Conservation (phyloP, 2,329 filamentous ascomycete species). For the Aureobasidium subglaciale region DNA sequence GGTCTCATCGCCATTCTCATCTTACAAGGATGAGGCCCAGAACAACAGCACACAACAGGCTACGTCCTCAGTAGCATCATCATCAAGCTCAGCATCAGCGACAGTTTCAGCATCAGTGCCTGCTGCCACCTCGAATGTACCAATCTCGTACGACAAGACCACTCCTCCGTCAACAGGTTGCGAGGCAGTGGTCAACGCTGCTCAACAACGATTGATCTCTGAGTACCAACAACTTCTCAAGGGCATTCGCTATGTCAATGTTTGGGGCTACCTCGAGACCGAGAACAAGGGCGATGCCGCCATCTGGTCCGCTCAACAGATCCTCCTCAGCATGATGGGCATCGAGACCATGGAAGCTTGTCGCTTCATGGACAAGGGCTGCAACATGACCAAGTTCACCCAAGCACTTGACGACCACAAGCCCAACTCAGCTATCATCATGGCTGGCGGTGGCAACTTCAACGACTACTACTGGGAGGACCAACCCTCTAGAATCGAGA, state of each 20-base stretch:
- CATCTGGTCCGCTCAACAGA: conserved; percentile 12
- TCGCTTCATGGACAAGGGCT: conserved; percentile 10
- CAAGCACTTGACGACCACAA: conserved; percentile 7
- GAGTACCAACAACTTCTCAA: conserved; percentile 8
- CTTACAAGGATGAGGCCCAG: neutral
- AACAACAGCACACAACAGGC: neutral
- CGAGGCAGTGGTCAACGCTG: neutral
- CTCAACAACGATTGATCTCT: conserved; percentile 1
- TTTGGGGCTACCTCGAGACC: conserved; percentile 12
- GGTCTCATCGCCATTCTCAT: neutral
- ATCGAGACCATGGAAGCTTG: conserved; percentile 12
- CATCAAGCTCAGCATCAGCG: neutral
- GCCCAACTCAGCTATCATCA: conserved; percentile 5
- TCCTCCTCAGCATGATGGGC: conserved; percentile 9
- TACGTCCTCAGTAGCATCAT: neutral
- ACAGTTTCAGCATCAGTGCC: neutral
- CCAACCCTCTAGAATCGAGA: conserved; percentile 4
- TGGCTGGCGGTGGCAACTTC: conserved; percentile 14
- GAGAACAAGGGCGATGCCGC: conserved; percentile 14
- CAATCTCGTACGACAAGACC: conserved; percentile 6
- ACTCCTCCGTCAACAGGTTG: conserved; percentile 8
- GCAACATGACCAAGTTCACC: conserved; percentile 11
- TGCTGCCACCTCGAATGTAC: neutral
- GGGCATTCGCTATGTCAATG: conserved; percentile 12
- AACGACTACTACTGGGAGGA: conserved; percentile 16